A percentile compares a stretch with the other conserved stretches of the same genome.
These are phyloP conservation scores for Sporodiniella umbellata DNA, from an alignment of 371 early-diverging fungal species.

Conservation along the genomic window DNA sequence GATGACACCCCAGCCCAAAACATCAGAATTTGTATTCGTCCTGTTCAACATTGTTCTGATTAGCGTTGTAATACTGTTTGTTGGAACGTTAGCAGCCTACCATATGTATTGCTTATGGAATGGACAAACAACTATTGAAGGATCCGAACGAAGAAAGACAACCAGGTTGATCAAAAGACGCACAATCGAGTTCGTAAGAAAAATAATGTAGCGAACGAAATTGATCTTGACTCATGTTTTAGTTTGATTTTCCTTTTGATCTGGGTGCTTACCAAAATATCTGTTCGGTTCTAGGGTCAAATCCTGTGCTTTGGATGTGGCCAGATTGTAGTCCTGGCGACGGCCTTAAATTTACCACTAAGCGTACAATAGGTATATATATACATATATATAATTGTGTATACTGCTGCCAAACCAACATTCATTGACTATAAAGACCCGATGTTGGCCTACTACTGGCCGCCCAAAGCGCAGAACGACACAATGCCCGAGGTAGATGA, in stretches of 20 bases:
- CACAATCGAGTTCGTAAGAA: constrained; percentile 17
- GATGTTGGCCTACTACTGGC: constrained; percentile 24
- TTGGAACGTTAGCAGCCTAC: constrained; percentile 75
- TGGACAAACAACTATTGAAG: constrained; percentile 94
- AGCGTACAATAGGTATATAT: constrained; percentile 29
- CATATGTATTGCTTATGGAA: constrained; percentile 70
- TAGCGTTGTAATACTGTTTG: constrained; percentile 62
- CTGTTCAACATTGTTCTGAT: constrained; percentile 63
- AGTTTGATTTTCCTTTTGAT: constrained; percentile 89
- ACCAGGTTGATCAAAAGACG: constrained; percentile 11
- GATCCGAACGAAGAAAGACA: constrained; percentile 50
- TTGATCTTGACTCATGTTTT: not conserved
- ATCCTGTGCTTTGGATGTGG: constrained; percentile 64
- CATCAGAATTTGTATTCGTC: constrained; percentile 56
- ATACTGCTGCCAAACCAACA: too few relatives aligned
- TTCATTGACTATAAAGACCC: constrained; percentile 9
- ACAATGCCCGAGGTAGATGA: constrained; percentile 5
- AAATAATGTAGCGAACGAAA: not conserved
- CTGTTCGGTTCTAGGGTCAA: constrained; percentile 74
- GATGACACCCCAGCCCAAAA: constrained; percentile 2
- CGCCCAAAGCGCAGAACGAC: constrained; percentile 28
- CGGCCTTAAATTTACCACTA: constrained; percentile 70
- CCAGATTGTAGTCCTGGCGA: constrained; percentile 63
- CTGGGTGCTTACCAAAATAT: constrained; percentile 82
- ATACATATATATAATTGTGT: too few relatives aligned